phyloP scores from a whole-genome alignment of 805 yeast species.

The Candida maltosa region DNA sequence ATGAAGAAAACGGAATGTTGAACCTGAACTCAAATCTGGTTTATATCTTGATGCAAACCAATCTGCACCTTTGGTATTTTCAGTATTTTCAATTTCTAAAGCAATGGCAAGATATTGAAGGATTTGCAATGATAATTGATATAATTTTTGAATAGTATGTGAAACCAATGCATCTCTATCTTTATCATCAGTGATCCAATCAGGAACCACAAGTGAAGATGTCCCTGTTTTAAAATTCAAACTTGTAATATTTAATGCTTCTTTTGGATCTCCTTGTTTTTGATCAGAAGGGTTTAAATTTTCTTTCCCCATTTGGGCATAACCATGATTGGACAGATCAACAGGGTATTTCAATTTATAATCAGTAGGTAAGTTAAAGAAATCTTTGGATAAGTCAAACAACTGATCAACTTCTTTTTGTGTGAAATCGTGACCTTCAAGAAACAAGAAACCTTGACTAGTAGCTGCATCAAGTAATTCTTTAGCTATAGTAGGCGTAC shows the following conservation, averaged over 20 bases:
- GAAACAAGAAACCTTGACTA: conserved; percentile 62
- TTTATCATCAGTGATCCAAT: conserved; percentile 40
- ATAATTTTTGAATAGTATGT: conserved; percentile 41
- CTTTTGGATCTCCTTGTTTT: conserved; percentile 57
- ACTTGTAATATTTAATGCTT: conserved; percentile 65
- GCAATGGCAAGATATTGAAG: conserved; percentile 60
- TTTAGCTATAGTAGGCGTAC: conserved; percentile 34
- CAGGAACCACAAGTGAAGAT: conserved; percentile 44
- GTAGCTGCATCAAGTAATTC: conserved; percentile 56
- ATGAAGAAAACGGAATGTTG: conserved; percentile 66
- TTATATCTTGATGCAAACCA: conserved; percentile 67
- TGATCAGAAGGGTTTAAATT: conserved; percentile 38
- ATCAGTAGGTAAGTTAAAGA: conserved; percentile 48
- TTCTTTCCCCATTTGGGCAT: conserved; percentile 54
- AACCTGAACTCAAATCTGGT: conserved; percentile 51
- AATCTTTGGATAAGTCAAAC: conserved; percentile 48
- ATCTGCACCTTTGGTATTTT: conserved; percentile 31
- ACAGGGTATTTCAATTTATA: conserved; percentile 52
- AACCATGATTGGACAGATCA: conserved; percentile 57
- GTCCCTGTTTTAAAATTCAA: conserved; percentile 50
- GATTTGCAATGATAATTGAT: conserved; percentile 45
- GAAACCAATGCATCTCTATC: conserved; percentile 40
- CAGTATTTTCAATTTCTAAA: conserved; percentile 51
- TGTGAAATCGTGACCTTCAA: conserved; percentile 66
- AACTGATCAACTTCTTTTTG: conserved; percentile 50